Evolutionary conservation across 1,284 basidiomycete genomes (phyloP).

Genomic region (Peniophora sp.): DNA sequence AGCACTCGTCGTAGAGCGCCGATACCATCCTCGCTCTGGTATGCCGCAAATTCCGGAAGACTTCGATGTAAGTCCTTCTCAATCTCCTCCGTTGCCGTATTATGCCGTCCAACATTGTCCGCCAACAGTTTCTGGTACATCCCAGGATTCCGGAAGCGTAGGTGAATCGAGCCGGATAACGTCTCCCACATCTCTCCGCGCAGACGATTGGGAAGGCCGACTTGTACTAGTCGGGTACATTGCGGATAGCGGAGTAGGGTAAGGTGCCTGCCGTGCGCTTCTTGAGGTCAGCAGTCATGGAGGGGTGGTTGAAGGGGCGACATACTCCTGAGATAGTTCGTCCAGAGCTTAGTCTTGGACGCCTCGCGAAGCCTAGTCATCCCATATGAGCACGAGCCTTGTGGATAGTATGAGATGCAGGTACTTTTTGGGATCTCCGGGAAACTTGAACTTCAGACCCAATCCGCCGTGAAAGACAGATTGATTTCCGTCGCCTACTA

Average conservation of each 20-base stretch:
- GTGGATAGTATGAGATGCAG: conserved; percentile 17
- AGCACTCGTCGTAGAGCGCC: conserved; percentile 81
- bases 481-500: conserved; percentile 48
- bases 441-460: conserved; percentile 85
- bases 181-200: conserved; percentile 99
- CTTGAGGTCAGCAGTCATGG: not conserved
- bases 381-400: not conserved
- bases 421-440: conserved; percentile 89
- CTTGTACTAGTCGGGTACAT: conserved; percentile 93
- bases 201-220: conserved; percentile 91
- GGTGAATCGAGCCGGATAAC: conserved; percentile 88
- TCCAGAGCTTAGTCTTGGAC: conserved; percentile 97
- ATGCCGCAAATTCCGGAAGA: conserved; percentile 91
- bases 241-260: conserved; percentile 95
- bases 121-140: conserved; percentile 77
- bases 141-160: conserved; percentile 85
- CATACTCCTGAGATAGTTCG: conserved; percentile 77
- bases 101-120: conserved; percentile 75
- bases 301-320: not conserved
- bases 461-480: conserved; percentile 77
- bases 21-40: conserved; percentile 86
- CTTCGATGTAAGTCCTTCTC: conserved; percentile 97
- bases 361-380: conserved; percentile 77
- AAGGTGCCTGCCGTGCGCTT: conserved; percentile 83
- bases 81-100: conserved; percentile 94